Percentiles rank a stretch among this genome's conserved stretches.
These are phyloP conservation scores for Filobasidium wieringae DNA, from an alignment of 768 basidiomycete species.

Conservation along the genomic window DNA sequence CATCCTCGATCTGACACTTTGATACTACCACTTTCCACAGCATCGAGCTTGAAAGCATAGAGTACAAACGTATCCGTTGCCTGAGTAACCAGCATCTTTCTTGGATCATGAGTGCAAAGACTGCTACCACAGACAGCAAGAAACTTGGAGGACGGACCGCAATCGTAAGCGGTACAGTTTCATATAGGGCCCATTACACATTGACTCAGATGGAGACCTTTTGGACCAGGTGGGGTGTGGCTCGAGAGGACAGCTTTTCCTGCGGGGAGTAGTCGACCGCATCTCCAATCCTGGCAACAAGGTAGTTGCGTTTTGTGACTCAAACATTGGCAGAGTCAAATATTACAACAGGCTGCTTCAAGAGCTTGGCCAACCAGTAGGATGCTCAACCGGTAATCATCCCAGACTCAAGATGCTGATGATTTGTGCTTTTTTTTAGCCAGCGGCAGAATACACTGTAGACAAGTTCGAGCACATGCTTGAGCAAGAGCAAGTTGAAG, in stretches of 20 bases:
- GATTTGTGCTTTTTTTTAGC: background rate
- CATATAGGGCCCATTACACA: background rate
- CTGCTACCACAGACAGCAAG: background rate
- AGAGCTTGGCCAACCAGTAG: slow-evolving; percentile 40
- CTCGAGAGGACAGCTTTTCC: slow-evolving; percentile 44
- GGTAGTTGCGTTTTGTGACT: slow-evolving; percentile 46
- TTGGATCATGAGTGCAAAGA: too few species aligned
- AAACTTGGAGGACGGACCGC: slow-evolving; percentile 11
- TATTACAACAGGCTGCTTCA: slow-evolving; percentile 44
- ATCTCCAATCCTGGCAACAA: slow-evolving; percentile 31
- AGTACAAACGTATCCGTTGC: too few species aligned
- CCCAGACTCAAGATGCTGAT: too few species aligned
- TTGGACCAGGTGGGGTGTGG: slow-evolving; percentile 40
- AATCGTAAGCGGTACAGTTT: background rate
- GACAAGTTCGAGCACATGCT: slow-evolving; percentile 45
- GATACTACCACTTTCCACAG: too few species aligned
- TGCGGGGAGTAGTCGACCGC: slow-evolving; percentile 44
- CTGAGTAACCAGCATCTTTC: too few species aligned
- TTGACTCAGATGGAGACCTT: too few species aligned
- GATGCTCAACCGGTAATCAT: background rate
- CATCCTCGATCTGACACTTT: too few species aligned
- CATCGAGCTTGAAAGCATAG: too few species aligned
- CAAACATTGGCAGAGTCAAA: slow-evolving; percentile 44
- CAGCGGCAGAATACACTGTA: slow-evolving; percentile 42
- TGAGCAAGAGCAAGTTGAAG: slow-evolving; percentile 43